phyloP scores from a whole-genome alignment of 345 rosid genomes.

The Dovyalis caffra region DNA sequence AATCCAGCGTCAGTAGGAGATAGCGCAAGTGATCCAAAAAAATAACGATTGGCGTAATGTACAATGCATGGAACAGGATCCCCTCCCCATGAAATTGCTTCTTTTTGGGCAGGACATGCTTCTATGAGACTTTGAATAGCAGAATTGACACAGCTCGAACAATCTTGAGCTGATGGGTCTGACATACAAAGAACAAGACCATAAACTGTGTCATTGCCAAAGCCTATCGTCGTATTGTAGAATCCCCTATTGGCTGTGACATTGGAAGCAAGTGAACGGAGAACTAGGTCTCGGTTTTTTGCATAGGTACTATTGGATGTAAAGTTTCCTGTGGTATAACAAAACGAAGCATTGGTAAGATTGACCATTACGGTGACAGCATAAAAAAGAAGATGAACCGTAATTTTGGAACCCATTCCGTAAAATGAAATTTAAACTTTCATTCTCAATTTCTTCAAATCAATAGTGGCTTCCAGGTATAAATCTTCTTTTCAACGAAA shows the following conservation, averaged over 20 bases:
- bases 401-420: neutral
- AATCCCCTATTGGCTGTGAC: slow-evolving; percentile 22
- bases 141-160: slow-evolving; percentile 20
- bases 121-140: slow-evolving; percentile 2
- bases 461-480: too few relatives aligned
- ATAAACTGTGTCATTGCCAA: slow-evolving; percentile 17
- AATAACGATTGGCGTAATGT: slow-evolving; percentile 18
- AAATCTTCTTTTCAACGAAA: too few relatives aligned
- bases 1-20: neutral
- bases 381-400: neutral
- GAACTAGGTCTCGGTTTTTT: neutral
- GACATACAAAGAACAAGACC: slow-evolving; percentile 20
- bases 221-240: slow-evolving; percentile 23
- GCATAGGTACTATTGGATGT: neutral
- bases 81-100: slow-evolving; percentile 24
- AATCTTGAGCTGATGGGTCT: slow-evolving; percentile 4
- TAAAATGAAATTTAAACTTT: too few relatives aligned
- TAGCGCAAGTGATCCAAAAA: slow-evolving; percentile 14
- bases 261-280: slow-evolving; percentile 23
- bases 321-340: neutral
- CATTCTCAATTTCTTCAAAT: too few relatives aligned
- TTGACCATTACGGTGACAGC: neutral
- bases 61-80: slow-evolving; percentile 17
- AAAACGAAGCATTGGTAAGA: neutral
- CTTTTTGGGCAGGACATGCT: slow-evolving; percentile 21